Evolutionary conservation across 768 basidiomycete genomes (phyloP).

Genomic region (Hysterangium stoloniferum): DNA sequence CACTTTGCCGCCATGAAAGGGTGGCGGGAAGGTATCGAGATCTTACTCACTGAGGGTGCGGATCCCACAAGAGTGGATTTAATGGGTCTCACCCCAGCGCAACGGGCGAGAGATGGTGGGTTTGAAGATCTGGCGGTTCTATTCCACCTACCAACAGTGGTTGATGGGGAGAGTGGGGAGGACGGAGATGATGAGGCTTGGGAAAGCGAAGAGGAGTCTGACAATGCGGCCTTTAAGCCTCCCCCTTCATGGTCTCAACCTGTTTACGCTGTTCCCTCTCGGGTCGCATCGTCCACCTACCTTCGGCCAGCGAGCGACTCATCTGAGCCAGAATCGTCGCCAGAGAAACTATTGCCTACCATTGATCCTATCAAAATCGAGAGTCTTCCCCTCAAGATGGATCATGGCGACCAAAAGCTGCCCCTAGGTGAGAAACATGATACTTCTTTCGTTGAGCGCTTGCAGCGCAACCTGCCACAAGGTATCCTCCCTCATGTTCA

Average conservation of each 20-base stretch:
- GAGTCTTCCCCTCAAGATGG: neutral
- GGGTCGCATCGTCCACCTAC: constrained; percentile 1
- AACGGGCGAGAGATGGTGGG: constrained; percentile 41
- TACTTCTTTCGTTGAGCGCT: constrained; percentile 55
- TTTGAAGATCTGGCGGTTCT: constrained; percentile 31
- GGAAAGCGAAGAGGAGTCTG: constrained; percentile 61
- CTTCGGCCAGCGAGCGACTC: constrained; percentile 3
- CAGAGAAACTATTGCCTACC: neutral
- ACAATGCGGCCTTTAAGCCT: constrained; percentile 24
- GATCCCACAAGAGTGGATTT: constrained; percentile 68
- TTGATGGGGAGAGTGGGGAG: constrained; percentile 21
- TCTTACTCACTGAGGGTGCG: constrained; percentile 76
- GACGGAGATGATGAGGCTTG: constrained; percentile 50
- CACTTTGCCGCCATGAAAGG: constrained; percentile 73
- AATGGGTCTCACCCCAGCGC: constrained; percentile 60
- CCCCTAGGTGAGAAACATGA: constrained; percentile 29
- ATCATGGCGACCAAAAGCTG: constrained; percentile 10
- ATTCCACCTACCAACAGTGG: constrained; percentile 1
- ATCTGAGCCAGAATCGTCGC: constrained; percentile 8
- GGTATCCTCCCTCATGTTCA: constrained; percentile 50
- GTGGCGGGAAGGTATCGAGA: constrained; percentile 52
- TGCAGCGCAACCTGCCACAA: constrained; percentile 65
- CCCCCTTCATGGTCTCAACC: constrained; percentile 26
- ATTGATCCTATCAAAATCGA: neutral
- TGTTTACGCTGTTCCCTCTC: constrained; percentile 24